Evolutionary conservation across 2,329 filamentous ascomycete genomes (phyloP), one percentile per base, ranked within the genome.

Genomic region (Alternaria arborescens): DNA sequence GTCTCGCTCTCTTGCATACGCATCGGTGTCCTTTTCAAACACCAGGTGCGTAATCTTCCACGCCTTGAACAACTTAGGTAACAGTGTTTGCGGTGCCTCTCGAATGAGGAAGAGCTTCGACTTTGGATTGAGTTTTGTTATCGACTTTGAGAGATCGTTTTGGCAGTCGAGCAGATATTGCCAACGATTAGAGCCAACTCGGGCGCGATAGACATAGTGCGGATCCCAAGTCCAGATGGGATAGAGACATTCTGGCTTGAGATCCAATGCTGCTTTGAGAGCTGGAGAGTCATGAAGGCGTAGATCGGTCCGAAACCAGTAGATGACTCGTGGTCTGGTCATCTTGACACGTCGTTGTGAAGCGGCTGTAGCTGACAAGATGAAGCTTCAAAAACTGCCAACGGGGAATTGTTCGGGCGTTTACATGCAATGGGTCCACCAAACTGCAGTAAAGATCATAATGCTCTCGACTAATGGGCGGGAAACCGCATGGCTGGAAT

Each of bases 161-260:
- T 93, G 90, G 70, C 90, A 92, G 74, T 93, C 91, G 24, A 93
- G 83, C 20, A 88, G 88, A 61, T 57, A 93, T 69, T 91, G 88
- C 89, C 90, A 93, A 67, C 91, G 82, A 70, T 94, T 94, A 8
- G 87, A 81, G 0, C 89, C 89, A 5, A 89, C 90, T 58, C 90
- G 85, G 1, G 88, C 87, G 32, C 85, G 85, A 73, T 92, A 93
- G 26, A 93, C 89, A 73, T 93, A 93, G 74, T 93, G 89, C 58
- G 90, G 90, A 73, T 93, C 91, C 89, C 90, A 94, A 1, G 89
- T 92, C 84, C 91, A 94, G 46, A 93, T 85, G 1, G 90, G 91
- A 82, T 89, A 93, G 26, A 94, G 80, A 20, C 85, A 87, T 53
- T 85, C 85, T 1, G 91, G 89, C 0, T 90, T 82, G 7, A 93